phyloP scores from a whole-genome alignment of 2,329 filamentous ascomycete species.

The Aspergillus thermomutatus region DNA sequence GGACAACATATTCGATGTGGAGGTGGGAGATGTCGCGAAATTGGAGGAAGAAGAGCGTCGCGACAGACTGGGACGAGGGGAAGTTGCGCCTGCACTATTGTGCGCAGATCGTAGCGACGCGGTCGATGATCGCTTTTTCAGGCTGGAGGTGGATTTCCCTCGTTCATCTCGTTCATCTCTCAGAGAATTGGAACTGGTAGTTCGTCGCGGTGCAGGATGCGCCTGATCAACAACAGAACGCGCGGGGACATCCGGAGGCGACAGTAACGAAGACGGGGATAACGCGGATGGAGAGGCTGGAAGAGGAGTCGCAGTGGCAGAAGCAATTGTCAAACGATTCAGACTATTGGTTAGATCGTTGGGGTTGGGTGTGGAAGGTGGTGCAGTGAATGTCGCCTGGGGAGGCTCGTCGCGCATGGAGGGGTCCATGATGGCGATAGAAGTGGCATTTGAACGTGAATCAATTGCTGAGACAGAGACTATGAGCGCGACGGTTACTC shows the following conservation, averaged over 20 bases:
- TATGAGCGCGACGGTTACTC: neutral
- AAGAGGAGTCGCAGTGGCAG: conserved; percentile 19
- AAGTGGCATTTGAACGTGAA: conserved; percentile 12
- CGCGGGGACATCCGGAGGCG: conserved; percentile 21
- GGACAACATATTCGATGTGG: conserved; percentile 23
- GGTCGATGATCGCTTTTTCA: conserved; percentile 38
- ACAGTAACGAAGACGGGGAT: conserved; percentile 22
- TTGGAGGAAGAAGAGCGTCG: conserved; percentile 34
- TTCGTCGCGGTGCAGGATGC: conserved; percentile 24
- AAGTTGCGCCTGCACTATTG: conserved; percentile 22
- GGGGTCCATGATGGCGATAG: conserved; percentile 29
- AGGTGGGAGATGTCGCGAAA: conserved; percentile 23
- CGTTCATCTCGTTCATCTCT: conserved; percentile 39
- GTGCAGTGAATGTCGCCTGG: conserved; percentile 15
- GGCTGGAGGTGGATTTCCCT: conserved; percentile 30
- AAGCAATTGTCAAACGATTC: conserved; percentile 26
- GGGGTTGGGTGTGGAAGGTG: conserved; percentile 7
- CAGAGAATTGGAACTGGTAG: conserved; percentile 34
- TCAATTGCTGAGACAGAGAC: neutral
- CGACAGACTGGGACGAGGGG: conserved; percentile 30
- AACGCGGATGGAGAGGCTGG: conserved; percentile 23
- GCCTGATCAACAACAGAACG: conserved; percentile 16
- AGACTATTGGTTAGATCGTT: conserved; percentile 22
- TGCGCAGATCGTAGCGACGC: conserved; percentile 36
- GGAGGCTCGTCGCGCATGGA: conserved; percentile 25